A percentile compares a stretch with the other conserved stretches of the same genome.
Evolutionary conservation across 257 asterid species (phyloP).

Genomic region (Misopates orontium): DNA sequence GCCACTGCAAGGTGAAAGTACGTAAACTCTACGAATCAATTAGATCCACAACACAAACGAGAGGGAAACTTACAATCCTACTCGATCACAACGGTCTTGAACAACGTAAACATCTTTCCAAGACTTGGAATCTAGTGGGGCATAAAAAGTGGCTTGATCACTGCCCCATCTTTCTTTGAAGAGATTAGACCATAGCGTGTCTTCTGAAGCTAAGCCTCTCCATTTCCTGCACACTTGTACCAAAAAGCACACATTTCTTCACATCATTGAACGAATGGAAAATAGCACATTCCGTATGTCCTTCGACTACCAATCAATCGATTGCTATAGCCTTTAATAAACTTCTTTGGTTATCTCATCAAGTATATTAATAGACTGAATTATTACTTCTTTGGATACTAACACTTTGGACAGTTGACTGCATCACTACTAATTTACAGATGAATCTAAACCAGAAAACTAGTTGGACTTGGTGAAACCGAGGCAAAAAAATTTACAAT

Average conservation of each 20-base stretch:
- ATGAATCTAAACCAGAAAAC: too few relatives aligned
- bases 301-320: too few relatives aligned
- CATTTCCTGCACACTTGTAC: conserved; percentile 79
- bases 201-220: conserved; percentile 59
- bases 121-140: conserved; percentile 52
- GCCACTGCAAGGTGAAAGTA: not conserved
- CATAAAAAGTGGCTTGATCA: conserved; percentile 55
- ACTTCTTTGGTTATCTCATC: too few relatives aligned
- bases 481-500: not conserved
- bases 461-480: too few relatives aligned
- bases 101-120: conserved; percentile 76
- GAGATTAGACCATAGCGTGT: conserved; percentile 59
- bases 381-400: too few relatives aligned
- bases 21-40: not conserved
- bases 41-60: not conserved
- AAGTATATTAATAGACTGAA: too few relatives aligned
- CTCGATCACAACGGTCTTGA: conserved; percentile 77
- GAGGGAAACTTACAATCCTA: conserved; percentile 62
- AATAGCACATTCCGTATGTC: too few relatives aligned
- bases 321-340: too few relatives aligned
- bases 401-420: too few relatives aligned
- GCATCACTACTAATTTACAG: too few relatives aligned
- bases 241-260: conserved; percentile 15
- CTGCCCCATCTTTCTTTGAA: conserved; percentile 75
- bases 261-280: not conserved